Evolutionary conservation across 1,139 yeast genomes (phyloP).

Genomic region (Lodderomyces beijingensis): DNA sequence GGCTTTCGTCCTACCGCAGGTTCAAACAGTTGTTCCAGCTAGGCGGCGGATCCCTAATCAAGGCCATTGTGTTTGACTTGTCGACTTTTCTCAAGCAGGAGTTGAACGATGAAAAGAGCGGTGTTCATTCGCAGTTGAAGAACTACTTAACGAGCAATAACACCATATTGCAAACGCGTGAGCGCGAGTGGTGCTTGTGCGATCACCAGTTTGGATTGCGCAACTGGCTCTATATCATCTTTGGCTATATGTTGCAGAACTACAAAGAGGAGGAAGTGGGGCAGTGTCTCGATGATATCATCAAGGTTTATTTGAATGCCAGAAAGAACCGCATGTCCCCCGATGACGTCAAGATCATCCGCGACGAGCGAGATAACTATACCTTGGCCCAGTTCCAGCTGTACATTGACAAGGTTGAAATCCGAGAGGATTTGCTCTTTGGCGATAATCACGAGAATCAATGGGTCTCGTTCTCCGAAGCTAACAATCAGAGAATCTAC

Average conservation of each 20-base stretch:
- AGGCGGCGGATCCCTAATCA: conserved; percentile 36
- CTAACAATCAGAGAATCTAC: conserved; percentile 20
- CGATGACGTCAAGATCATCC: conserved; percentile 5
- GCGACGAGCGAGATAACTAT: conserved; percentile 12
- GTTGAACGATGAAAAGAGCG: conserved; percentile 16
- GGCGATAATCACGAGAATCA: conserved; percentile 2
- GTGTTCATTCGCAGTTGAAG: conserved; percentile 20
- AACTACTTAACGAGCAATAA: conserved; percentile 19
- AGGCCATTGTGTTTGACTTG: conserved; percentile 33
- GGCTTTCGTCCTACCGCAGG: conserved; percentile 33
- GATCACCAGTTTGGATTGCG: conserved; percentile 17
- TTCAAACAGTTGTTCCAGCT: conserved; percentile 26
- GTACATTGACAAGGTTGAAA: conserved; percentile 21
- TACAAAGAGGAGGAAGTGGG: conserved; percentile 23
- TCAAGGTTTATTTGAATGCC: conserved; percentile 27
- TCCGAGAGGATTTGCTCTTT: conserved; percentile 11
- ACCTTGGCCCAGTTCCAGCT: conserved; percentile 15
- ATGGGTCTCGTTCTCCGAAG: conserved; percentile 23
- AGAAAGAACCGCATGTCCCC: conserved; percentile 10
- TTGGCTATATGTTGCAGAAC: conserved; percentile 32
- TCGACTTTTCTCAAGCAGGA: conserved; percentile 34
- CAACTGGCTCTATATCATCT: conserved; percentile 32
- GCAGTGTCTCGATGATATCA: conserved; percentile 26
- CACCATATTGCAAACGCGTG: conserved; percentile 11
- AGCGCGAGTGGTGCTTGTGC: conserved; percentile 9